Evolutionary conservation across 1,284 basidiomycete genomes (phyloP), one percentile per base, ranked within the genome.

Genomic region (Naganishia liquefaciens): DNA sequence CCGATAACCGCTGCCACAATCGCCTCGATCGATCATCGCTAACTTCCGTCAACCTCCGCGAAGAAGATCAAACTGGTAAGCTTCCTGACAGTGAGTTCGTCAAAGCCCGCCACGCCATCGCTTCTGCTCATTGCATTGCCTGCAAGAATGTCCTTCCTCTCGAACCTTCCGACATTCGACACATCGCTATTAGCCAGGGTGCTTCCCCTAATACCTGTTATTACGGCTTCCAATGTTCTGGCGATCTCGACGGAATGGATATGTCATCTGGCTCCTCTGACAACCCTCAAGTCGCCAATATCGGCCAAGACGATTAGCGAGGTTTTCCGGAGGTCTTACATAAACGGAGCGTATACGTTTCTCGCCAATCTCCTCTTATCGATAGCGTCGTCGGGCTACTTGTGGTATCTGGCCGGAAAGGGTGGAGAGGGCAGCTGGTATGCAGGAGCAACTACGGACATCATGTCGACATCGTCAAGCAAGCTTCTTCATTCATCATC

Each of bases 211-310:
- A 46, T 67, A 17, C 68, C 68, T 0, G 25, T 69, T 25, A 55
- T 65, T 43, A 64, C 63, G 33, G 60, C 68, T 51, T 64, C 65
- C 2, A 66, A 66, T 42, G 68, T 64, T 21, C 60, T 69, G 2
- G 52, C 65, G 4, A 69, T 69, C 57, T 69, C 68, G n/a, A 62
- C 54, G 27, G 68, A 69, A 60, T 69, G 68, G 68, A 49, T 46
- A 33, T 64, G 63, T 27, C 68, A 69, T 46, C 63, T 69, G 10
- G 51, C 60, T 2, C 68, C 68, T 0, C 51, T 69, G n/a, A 46
- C 63, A 7, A 65, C 30, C 0, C 66, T 69, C 9, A 42, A 54
- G 28, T 37, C 55, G 9, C 68, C 68, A 21, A 69, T 69, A 53
- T 46, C 62, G n/a, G 57, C 66, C 1, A 61, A 49, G 46, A 65